Evolutionary conservation across 2,329 filamentous ascomycete genomes (phyloP).

Genomic region (Knoxdaviesia capensis): DNA sequence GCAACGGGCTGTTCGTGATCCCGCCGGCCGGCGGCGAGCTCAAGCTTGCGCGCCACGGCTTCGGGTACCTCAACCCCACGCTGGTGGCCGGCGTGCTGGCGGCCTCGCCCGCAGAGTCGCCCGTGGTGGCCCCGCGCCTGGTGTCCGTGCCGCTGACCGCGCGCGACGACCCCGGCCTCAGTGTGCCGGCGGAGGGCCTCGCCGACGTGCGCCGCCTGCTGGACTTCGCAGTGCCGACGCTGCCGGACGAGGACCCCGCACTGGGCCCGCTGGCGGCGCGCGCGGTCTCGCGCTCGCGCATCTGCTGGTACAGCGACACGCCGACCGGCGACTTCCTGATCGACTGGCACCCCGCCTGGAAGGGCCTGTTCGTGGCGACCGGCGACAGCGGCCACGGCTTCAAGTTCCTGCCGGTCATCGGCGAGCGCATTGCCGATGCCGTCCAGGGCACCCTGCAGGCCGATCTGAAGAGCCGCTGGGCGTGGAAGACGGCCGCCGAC

Average conservation of each 20-base stretch:
- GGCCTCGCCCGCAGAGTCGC: slow-evolving; percentile 9
- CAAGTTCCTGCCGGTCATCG: slow-evolving; percentile 49
- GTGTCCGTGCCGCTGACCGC: slow-evolving; percentile 16
- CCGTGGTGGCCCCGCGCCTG: slow-evolving; percentile 10
- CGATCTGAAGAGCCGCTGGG: slow-evolving; percentile 36
- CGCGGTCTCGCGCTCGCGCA: slow-evolving; percentile 38
- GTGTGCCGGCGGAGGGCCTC: slow-evolving; percentile 39
- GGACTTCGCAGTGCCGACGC: slow-evolving; percentile 34
- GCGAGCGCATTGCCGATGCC: slow-evolving; percentile 38
- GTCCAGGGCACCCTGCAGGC: slow-evolving; percentile 23
- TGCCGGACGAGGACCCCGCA: slow-evolving; percentile 1
- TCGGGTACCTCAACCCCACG: slow-evolving; percentile 41
- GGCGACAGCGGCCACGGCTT: slow-evolving; percentile 46
- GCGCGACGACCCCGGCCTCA: slow-evolving; percentile 19
- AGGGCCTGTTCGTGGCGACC: slow-evolving; percentile 38
- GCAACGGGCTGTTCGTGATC: slow-evolving; percentile 53
- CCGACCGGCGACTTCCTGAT: slow-evolving; percentile 51
- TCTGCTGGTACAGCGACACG: slow-evolving; percentile 66
- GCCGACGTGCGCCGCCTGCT: slow-evolving; percentile 40
- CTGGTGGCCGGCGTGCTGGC: slow-evolving; percentile 15
- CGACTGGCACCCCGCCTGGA: slow-evolving; percentile 43
- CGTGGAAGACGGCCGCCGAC: slow-evolving; percentile 25
- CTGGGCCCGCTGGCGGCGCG: slow-evolving; percentile 31
- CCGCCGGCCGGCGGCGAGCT: slow-evolving; percentile 41
- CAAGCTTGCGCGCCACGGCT: slow-evolving; percentile 50